Conservation (phyloP, 2,329 filamentous ascomycete genomes). For the Paecilomyces dactylethromorphus region DNA sequence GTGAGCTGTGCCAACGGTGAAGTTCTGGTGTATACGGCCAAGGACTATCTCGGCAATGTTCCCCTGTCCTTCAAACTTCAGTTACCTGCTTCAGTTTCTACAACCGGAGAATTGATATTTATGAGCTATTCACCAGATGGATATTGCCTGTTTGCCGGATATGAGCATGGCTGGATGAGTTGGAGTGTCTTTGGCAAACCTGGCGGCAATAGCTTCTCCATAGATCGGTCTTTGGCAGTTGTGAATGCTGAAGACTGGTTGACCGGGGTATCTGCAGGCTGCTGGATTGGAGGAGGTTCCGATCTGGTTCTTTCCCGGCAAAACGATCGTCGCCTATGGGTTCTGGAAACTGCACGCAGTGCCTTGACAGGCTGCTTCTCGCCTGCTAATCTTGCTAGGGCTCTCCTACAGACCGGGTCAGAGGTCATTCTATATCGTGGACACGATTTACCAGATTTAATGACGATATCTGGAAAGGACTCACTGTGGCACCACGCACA, state of each 20-base stretch:
- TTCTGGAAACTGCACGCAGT: conserved; percentile 87
- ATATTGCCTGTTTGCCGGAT: conserved; percentile 91
- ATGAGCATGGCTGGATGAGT: conserved; percentile 84
- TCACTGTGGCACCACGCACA: conserved; percentile 93
- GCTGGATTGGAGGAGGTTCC: conserved; percentile 82
- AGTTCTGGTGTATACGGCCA: conserved; percentile 83
- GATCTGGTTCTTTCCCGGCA: conserved; percentile 70
- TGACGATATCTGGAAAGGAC: conserved; percentile 83
- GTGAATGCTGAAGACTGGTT: conserved; percentile 77
- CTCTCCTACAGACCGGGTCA: conserved; percentile 79
- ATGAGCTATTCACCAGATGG: conserved; percentile 89
- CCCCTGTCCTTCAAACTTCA: conserved; percentile 74
- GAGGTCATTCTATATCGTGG: conserved; percentile 89
- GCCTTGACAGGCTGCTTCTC: conserved; percentile 90
- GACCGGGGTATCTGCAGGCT: conserved; percentile 66
- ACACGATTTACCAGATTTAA: conserved; percentile 84
- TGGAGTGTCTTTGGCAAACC: conserved; percentile 98
- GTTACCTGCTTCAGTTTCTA: conserved; percentile 59
- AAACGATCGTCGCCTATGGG: conserved; percentile 73
- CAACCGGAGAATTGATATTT: conserved; percentile 65
- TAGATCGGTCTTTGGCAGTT: conserved; percentile 57
- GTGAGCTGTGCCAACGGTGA: conserved; percentile 74
- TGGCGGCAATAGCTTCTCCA: conserved; percentile 74
- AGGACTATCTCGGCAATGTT: conserved; percentile 90
- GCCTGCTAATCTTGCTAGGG: conserved; percentile 82